Evolutionary conservation across 2,329 filamentous ascomycete species (phyloP), one percentile per base, ranked within the genome.

Genomic region (Biscogniauxia mediterranea): DNA sequence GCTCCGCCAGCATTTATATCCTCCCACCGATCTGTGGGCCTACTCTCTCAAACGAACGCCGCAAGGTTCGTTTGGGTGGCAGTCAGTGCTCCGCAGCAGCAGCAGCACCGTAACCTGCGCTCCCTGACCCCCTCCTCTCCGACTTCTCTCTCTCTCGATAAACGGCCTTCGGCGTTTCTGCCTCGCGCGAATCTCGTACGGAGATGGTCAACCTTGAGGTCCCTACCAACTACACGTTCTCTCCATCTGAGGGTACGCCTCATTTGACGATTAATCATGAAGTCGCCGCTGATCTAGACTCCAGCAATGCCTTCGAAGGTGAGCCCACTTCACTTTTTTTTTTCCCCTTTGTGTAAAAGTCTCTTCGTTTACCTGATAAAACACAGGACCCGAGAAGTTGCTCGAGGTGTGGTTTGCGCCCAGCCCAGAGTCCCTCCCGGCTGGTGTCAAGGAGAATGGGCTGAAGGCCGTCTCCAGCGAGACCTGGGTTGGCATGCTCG

Each of bases 341-440:
- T 26, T 2, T 5, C 3, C 1, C 38, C 26, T 2, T 19, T 38
- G 0, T 15, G 28, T 58, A 61, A 50, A 11, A 55, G 28, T n/a
- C 15, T 7, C 11, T 32, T 32, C 7, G 11, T 6, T 32, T 4
- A 32, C 28, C 1, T 32, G 7, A 32, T 13, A 32, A 32, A 9
- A 32, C 55, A 32, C 62, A 90, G 90, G 94, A 62, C 95, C 95
- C 52, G 95, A 99, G 82, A 99, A 99, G 83, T 85, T 99, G 59
- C 85, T 99, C 71, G 95, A 99, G 82, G 94, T 99, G 74, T 99
- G 95, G 95, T 98, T 99, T 76, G 90, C 91, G 61, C 88, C 93
- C 23, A 91, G 90, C 70, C 84, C 93, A 56, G 82, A 86, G 66
- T 83, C 88, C 63, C 83, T 96, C 49, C 90, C 93, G 19, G 79